Evolutionary conservation across 140 eudicot genomes (phyloP).

Genomic region (Stevia rebaudiana): DNA sequence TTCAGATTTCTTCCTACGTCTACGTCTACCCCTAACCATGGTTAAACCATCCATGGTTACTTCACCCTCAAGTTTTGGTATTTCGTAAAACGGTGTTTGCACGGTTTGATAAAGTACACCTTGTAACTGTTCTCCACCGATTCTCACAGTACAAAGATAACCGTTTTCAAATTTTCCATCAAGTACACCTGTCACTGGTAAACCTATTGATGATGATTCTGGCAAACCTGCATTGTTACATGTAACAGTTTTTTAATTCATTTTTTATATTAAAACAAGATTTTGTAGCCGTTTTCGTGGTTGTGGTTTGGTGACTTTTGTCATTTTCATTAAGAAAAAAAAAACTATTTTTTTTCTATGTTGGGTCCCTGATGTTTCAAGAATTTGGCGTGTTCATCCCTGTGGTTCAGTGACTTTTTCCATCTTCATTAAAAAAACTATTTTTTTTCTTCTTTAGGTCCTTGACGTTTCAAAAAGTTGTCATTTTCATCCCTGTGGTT

Average conservation of each 20-base stretch:
- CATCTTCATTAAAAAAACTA: too few relatives aligned
- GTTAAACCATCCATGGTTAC: slow-evolving; percentile 26
- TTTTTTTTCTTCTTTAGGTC: too few relatives aligned
- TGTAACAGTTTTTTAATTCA: not conserved
- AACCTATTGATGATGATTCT: slow-evolving; percentile 38
- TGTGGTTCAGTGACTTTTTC: too few relatives aligned
- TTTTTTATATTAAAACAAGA: not conserved
- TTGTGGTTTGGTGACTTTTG: too few relatives aligned
- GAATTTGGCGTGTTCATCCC: too few relatives aligned
- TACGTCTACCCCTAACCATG: slow-evolving; percentile 40
- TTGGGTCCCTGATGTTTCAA: too few relatives aligned
- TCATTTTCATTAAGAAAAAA: too few relatives aligned
- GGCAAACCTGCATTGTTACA: slow-evolving; percentile 32
- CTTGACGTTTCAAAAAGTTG: too few relatives aligned
- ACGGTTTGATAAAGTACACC: slow-evolving; percentile 81
- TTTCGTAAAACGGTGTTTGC: slow-evolving; percentile 25
- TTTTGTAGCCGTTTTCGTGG: too few relatives aligned
- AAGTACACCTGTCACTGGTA: slow-evolving; percentile 63
- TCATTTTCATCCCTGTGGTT: too few relatives aligned
- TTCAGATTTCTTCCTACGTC: slow-evolving; percentile 88
- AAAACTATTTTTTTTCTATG: too few relatives aligned
- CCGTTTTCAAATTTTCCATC: slow-evolving; percentile 92
- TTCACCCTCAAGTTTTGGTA: slow-evolving; percentile 17
- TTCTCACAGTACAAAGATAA: slow-evolving; percentile 69
- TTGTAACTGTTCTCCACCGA: slow-evolving; percentile 64